phyloP scores from a whole-genome alignment of 805 yeast genomes.

The Yamadazyma sp. region DNA sequence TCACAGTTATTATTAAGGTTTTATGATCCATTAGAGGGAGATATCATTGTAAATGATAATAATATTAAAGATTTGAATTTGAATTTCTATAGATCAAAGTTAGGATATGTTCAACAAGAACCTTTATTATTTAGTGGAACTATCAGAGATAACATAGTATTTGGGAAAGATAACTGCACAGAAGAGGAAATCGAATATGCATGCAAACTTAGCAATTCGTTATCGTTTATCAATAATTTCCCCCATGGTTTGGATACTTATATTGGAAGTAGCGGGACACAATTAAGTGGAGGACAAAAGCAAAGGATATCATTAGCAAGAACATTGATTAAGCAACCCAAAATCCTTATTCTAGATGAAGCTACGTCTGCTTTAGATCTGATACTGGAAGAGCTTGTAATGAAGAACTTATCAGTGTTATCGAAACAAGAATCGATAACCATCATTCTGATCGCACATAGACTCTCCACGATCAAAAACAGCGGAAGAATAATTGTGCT shows the following conservation, averaged over 20 bases:
- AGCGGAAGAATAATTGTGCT: slow-evolving; percentile 80
- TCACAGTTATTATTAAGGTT: slow-evolving; percentile 75
- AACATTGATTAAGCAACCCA: slow-evolving; percentile 74
- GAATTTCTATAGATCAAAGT: slow-evolving; percentile 64
- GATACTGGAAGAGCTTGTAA: slow-evolving; percentile 81
- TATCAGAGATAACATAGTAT: slow-evolving; percentile 75
- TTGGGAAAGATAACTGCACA: slow-evolving; percentile 63
- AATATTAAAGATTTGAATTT: slow-evolving; percentile 64
- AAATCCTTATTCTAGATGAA: slow-evolving; percentile 82
- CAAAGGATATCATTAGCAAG: slow-evolving; percentile 91
- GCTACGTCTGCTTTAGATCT: slow-evolving; percentile 94
- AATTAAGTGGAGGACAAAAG: slow-evolving; percentile 91
- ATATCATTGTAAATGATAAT: slow-evolving; percentile 60
- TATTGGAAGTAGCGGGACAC: slow-evolving; percentile 76
- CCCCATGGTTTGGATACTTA: slow-evolving; percentile 80
- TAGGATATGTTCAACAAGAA: slow-evolving; percentile 94
- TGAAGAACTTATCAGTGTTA: slow-evolving; percentile 61
- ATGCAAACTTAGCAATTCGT: slow-evolving; percentile 68
- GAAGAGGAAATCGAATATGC: slow-evolving; percentile 62
- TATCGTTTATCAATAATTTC: slow-evolving; percentile 62
- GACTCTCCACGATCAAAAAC: slow-evolving; percentile 82
- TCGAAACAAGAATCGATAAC: slow-evolving; percentile 52
- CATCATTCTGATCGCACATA: slow-evolving; percentile 86
- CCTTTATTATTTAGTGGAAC: slow-evolving; percentile 87
- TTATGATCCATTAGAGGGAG: slow-evolving; percentile 74